phyloP scores from a whole-genome alignment of 495 filamentous ascomycete genomes.

The Symbiotaphrina buchneri region DNA sequence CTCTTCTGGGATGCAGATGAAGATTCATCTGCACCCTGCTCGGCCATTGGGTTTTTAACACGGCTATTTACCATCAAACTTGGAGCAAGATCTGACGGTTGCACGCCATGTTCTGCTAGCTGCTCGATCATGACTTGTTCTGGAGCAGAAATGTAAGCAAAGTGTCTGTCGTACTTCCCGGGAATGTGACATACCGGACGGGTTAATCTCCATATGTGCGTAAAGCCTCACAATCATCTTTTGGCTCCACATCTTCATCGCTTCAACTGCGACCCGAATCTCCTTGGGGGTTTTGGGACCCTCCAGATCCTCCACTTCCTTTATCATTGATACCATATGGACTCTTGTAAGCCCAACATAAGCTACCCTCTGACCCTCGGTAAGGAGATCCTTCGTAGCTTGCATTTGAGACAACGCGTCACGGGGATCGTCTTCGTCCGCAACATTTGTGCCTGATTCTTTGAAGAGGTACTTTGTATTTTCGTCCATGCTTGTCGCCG shows the following conservation, averaged over 20 bases:
- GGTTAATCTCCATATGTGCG: conserved; percentile 84
- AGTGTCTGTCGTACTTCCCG: background rate
- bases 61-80: conserved; percentile 81
- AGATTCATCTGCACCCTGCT: conserved; percentile 6
- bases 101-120: conserved; percentile 73
- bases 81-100: conserved; percentile 59
- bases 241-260: conserved; percentile 86
- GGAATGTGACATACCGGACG: conserved; percentile 17
- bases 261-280: conserved; percentile 42
- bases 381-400: conserved; percentile 87
- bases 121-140: conserved; percentile 99
- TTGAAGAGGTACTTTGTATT: conserved; percentile 93
- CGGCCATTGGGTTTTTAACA: conserved; percentile 80
- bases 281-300: conserved; percentile 38
- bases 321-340: conserved; percentile 52
- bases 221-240: conserved; percentile 92
- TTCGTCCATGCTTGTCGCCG: conserved; percentile 88
- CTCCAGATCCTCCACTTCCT: conserved; percentile 35
- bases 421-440: conserved; percentile 54
- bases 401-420: conserved; percentile 80
- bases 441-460: conserved; percentile 31
- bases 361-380: conserved; percentile 85
- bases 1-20: background rate
- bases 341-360: conserved; percentile 82
- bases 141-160: no score